Evolutionary conservation across 2,329 filamentous ascomycete genomes (phyloP), one percentile per base, ranked within the genome.

Genomic region (Fonsecaea pedrosoi): DNA sequence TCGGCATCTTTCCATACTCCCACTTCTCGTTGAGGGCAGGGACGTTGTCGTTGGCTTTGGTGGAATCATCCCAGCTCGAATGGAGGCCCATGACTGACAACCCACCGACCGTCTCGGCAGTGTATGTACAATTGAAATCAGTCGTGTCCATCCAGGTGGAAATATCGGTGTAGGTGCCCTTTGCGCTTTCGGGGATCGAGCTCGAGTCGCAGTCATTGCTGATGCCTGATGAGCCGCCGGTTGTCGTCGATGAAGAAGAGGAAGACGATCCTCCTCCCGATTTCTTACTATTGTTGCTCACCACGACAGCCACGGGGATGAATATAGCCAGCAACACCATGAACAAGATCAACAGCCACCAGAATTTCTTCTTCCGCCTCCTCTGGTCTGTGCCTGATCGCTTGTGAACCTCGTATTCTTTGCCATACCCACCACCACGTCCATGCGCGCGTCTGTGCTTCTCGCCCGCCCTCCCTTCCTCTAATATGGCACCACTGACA

Each of bases 121-220:
- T 99, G 77, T 96, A 99, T 0, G 95, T 98, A 68, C 94, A 86
- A 76, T 99, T 99, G 82, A 98, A 97, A 74, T 94, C 92, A 0
- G 84, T 86, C 0, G 94, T 97, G 73, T 96, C 90, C 71, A 91
- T 90, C 95, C 95, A 99, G 1, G 90, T 89, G 77, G 92, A 96
- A 0, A 95, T 95, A 75, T 99, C 94, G 21, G 97, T 83, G 69
- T 91, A 89, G 1, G 90, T 92, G 13, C 89, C 92, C 77, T 87
- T 88, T 73, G 87, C 93, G 68, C 83, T 84, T 64, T 81, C 79
- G 40, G 91, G 91, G 58, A 92, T 86, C 65, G 83, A 85, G 70
- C 81, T 80, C 32, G 83, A 81, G 60, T 85, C 83, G 62, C 87
- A 73, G 10, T 63, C 81, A 30, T 82, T 82, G 68, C 82, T 78